phyloP scores from a whole-genome alignment of 306 rosid genomes.

The Dalbergia oliveri region DNA sequence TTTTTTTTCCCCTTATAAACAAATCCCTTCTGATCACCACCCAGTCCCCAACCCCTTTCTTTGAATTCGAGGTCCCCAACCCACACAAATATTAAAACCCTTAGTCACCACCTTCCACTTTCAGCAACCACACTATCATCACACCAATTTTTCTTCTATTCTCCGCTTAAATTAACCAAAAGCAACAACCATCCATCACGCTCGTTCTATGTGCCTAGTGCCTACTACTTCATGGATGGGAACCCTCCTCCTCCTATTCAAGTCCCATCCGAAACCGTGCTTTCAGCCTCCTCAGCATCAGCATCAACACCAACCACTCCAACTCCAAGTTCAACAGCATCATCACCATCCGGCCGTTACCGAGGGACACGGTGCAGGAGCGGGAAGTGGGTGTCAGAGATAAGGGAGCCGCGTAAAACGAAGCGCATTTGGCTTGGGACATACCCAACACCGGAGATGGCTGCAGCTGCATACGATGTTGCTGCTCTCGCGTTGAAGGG shows the following conservation, averaged over 20 bases:
- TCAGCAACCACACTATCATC: background rate
- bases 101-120: conserved; percentile 12
- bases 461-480: conserved; percentile 93
- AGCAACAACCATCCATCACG: background rate
- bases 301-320: conserved; percentile 27
- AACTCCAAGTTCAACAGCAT: conserved; percentile 38
- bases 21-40: too few relatives aligned
- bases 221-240: conserved; percentile 44
- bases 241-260: conserved; percentile 40
- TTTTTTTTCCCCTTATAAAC: too few relatives aligned
- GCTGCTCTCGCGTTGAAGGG: conserved; percentile 93
- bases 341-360: conserved; percentile 43
- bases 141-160: background rate
- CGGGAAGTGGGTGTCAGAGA: conserved; percentile 98
- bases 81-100: background rate
- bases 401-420: conserved; percentile 89
- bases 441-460: conserved; percentile 83
- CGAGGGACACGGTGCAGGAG: conserved; percentile 79
- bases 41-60: background rate
- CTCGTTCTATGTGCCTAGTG: background rate
- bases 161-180: background rate
- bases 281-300: conserved; percentile 3
- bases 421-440: conserved; percentile 97
- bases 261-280: background rate
- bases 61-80: background rate